Conservation (phyloP, 2,329 filamentous ascomycete species). For the Microsporum canis region DNA sequence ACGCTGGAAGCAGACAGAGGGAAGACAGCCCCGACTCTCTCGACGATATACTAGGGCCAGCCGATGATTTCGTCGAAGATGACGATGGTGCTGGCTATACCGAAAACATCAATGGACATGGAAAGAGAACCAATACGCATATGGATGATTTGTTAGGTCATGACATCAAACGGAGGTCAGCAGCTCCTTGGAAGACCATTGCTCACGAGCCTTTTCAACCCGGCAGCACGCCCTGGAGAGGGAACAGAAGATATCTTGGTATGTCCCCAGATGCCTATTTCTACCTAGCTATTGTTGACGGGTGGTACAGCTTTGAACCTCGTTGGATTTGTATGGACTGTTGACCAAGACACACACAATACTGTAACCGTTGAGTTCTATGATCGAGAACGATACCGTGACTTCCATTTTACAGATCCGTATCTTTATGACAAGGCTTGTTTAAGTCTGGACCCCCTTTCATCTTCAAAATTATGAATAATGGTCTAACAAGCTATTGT, state of each 20-base stretch:
- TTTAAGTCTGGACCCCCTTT: constrained; percentile 41
- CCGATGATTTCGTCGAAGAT: constrained; percentile 76
- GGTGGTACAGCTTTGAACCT: constrained; percentile 54
- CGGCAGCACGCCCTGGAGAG: constrained; percentile 89
- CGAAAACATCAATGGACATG: constrained; percentile 49
- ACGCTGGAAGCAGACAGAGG: constrained; percentile 35
- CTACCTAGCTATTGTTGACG: constrained; percentile 16
- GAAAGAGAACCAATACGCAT: constrained; percentile 49
- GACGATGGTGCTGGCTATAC: constrained; percentile 91
- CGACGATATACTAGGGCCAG: constrained; percentile 64
- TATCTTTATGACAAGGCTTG: constrained; percentile 95
- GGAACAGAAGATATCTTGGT: constrained; percentile 85
- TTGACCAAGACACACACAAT: constrained; percentile 85
- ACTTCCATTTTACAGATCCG: constrained; percentile 96
- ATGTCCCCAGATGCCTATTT: constrained; percentile 14
- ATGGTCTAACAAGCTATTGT: neutral
- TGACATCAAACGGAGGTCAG: constrained; percentile 42
- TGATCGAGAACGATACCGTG: constrained; percentile 78
- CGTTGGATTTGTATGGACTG: constrained; percentile 91
- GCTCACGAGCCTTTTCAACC: constrained; percentile 83
- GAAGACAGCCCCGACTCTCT: constrained; percentile 62
- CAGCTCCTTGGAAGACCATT: constrained; percentile 47
- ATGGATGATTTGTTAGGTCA: constrained; percentile 35
- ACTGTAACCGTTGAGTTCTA: constrained; percentile 97
- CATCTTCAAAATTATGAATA: neutral